Evolutionary conservation across 352 stramenopile species (phyloP).

Genomic region (Globisporangium uncinulatum): DNA sequence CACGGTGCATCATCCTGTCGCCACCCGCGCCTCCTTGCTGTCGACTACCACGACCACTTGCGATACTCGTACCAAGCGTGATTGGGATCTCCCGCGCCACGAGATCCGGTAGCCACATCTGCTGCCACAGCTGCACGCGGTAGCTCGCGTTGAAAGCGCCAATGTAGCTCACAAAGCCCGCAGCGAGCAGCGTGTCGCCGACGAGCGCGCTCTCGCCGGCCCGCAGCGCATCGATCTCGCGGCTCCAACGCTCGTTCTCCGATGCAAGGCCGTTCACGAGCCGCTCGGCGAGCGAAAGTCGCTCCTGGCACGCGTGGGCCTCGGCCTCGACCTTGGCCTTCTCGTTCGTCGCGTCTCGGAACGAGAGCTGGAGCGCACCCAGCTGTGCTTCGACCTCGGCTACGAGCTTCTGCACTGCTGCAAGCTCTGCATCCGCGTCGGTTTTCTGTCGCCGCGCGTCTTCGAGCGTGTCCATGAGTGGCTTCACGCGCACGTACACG

Average conservation of each 20-base stretch:
- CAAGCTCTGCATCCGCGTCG: constrained; percentile 79
- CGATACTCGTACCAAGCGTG: constrained; percentile 17
- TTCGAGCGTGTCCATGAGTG: constrained; percentile 91
- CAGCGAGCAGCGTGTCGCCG: constrained; percentile 84
- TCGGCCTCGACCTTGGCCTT: constrained; percentile 89
- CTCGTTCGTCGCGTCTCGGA: constrained; percentile 85
- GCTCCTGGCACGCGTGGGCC: constrained; percentile 79
- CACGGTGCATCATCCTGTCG: not conserved
- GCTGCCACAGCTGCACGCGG: constrained; percentile 75
- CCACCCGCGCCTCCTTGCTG: not conserved
- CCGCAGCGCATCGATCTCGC: constrained; percentile 81
- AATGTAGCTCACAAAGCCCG: constrained; percentile 90
- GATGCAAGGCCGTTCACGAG: constrained; percentile 85
- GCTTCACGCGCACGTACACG: constrained; percentile 93
- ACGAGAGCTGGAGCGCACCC: constrained; percentile 67
- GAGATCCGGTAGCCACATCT: constrained; percentile 87
- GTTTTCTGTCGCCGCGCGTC: constrained; percentile 67
- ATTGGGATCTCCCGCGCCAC: constrained; percentile 84
- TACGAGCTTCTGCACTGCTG: constrained; percentile 75
- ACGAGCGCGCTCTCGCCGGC: constrained; percentile 70
- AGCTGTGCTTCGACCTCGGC: constrained; percentile 80
- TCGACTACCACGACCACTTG: not conserved
- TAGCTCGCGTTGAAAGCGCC: constrained; percentile 88
- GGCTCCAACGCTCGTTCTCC: constrained; percentile 88
- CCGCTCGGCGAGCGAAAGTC: constrained; percentile 81